phyloP scores from a whole-genome alignment of 352 stramenopile species.

The Pythium guiyangense region DNA sequence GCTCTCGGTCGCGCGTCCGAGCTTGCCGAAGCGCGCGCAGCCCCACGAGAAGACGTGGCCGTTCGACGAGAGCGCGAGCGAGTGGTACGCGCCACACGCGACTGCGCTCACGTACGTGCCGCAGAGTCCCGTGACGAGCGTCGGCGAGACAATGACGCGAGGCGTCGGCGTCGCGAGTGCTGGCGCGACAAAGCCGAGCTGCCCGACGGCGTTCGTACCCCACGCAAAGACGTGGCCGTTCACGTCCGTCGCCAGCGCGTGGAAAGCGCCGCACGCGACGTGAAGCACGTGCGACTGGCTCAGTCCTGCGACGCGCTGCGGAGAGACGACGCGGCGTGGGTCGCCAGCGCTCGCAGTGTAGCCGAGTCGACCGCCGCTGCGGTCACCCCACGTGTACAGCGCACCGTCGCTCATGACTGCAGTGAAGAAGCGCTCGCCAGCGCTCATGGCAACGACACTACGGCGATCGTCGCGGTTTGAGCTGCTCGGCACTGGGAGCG shows the following conservation, averaged over 20 bases:
- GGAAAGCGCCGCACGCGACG: conserved; percentile 66
- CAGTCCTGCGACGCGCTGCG: conserved; percentile 31
- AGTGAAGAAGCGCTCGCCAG: conserved; percentile 61
- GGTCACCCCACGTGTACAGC: conserved; percentile 63
- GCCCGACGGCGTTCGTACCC: conserved; percentile 52
- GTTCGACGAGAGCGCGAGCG: conserved; percentile 52
- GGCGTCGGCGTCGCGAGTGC: conserved; percentile 12
- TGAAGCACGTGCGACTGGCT: conserved; percentile 35
- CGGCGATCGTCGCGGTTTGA: no score
- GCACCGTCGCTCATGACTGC: conserved; percentile 30
- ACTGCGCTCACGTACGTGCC: conserved; percentile 57
- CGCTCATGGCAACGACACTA: conserved; percentile 28
- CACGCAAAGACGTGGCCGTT: conserved; percentile 75
- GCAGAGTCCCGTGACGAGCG: conserved; percentile 37
- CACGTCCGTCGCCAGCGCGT: conserved; percentile 60
- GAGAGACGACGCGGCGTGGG: conserved; percentile 29
- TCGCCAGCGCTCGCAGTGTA: conserved; percentile 42
- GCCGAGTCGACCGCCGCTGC: conserved; percentile 50
- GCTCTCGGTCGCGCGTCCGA: conserved; percentile 36
- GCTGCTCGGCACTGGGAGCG: conserved; percentile 2
- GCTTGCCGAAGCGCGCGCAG: conserved; percentile 61
- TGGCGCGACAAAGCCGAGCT: conserved; percentile 36
- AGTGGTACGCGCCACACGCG: conserved; percentile 72
- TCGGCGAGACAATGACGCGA: conserved; percentile 21
- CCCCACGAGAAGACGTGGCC: conserved; percentile 69